Percentiles rank a stretch among this genome's conserved stretches.
phyloP scores from a whole-genome alignment of 2,329 filamentous ascomycete genomes.

The Colletotrichum liaoningense region DNA sequence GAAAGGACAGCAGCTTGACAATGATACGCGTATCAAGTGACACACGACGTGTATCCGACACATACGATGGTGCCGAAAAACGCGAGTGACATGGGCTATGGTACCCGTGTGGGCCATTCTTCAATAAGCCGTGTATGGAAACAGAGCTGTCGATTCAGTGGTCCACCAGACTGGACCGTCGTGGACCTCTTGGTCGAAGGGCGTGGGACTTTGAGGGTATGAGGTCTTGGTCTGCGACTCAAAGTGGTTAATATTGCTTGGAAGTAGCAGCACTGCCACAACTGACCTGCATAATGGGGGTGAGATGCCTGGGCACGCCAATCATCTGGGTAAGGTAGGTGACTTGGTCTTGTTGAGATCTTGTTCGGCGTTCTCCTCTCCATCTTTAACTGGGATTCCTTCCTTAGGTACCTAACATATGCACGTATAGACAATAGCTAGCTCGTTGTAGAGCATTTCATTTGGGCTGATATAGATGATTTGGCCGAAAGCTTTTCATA shows the following conservation, averaged over 20 bases:
- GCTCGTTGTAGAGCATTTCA: background rate
- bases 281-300: constrained; percentile 16
- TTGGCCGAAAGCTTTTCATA: background rate
- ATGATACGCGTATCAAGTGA: constrained; percentile 29
- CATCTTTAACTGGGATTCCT: background rate
- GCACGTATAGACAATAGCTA: too few relatives aligned
- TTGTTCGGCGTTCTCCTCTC: background rate
- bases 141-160: background rate
- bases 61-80: background rate
- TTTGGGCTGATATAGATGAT: background rate
- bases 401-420: too few relatives aligned
- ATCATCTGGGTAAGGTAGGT: background rate
- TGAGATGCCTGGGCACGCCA: background rate
- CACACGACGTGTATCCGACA: constrained; percentile 8
- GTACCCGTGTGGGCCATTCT: background rate
- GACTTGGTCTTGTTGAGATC: background rate
- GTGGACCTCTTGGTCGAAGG: background rate
- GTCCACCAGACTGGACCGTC: background rate
- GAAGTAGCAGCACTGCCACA: constrained; percentile 27
- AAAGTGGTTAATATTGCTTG: constrained; percentile 12
- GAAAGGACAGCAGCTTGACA: constrained; percentile 17
- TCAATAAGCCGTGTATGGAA: background rate
- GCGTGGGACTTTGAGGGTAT: background rate
- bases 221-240: background rate
- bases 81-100: background rate